phyloP scores from a whole-genome alignment of 805 yeast genomes.

The Zygoascus flipseniorum region DNA sequence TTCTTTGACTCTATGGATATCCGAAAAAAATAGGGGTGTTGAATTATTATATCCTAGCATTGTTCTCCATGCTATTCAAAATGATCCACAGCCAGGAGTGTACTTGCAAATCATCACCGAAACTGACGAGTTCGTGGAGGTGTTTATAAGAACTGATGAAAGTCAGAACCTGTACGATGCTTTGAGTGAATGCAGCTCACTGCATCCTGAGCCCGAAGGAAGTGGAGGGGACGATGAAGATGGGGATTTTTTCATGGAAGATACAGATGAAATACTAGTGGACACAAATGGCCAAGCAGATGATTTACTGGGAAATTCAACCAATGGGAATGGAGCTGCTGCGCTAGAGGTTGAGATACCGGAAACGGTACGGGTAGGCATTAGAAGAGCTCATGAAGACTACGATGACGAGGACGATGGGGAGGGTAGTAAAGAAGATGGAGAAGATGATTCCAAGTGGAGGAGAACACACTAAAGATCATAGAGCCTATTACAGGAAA shows the following conservation, averaged over 20 bases:
- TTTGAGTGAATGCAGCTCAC: slow-evolving; percentile 17
- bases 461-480: slow-evolving; percentile 9
- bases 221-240: slow-evolving; percentile 12
- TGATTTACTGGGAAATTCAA: background rate
- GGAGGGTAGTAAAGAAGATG: background rate
- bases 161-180: slow-evolving; percentile 12
- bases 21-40: slow-evolving; percentile 12
- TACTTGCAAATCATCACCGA: slow-evolving; percentile 16
- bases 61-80: slow-evolving; percentile 22
- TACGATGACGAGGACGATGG: slow-evolving; percentile 7
- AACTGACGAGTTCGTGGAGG: slow-evolving; percentile 6
- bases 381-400: slow-evolving; percentile 11
- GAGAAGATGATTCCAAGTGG: slow-evolving; percentile 15
- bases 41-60: slow-evolving; percentile 18
- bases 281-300: slow-evolving; percentile 6
- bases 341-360: slow-evolving; percentile 17
- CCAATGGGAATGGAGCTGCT: slow-evolving; percentile 12
- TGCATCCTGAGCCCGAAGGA: slow-evolving; percentile 18
- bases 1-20: slow-evolving; percentile 21
- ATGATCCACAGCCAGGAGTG: slow-evolving; percentile 4
- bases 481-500: background rate
- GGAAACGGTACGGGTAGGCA: slow-evolving; percentile 10
- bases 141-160: slow-evolving; percentile 6
- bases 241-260: slow-evolving; percentile 1
- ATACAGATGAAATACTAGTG: background rate